phyloP scores from a whole-genome alignment of 2,329 filamentous ascomycete species.

The Claviceps capensis region DNA sequence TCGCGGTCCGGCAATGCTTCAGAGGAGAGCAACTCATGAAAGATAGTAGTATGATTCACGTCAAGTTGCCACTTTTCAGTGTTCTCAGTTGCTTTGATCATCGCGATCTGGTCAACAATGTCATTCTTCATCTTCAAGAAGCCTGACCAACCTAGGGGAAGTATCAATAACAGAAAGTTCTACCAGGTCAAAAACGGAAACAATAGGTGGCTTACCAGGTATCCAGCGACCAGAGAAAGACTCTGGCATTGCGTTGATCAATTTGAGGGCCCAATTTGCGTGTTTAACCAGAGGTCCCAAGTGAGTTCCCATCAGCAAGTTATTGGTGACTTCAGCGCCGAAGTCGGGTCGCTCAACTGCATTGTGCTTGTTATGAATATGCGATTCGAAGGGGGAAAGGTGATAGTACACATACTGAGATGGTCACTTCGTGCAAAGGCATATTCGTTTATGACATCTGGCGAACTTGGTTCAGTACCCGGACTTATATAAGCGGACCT shows the following conservation, averaged over 20 bases:
- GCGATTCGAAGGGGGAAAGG: neutral
- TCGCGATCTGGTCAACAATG: slow-evolving; percentile 21
- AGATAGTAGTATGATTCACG: slow-evolving; percentile 22
- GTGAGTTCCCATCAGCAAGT: slow-evolving; percentile 23
- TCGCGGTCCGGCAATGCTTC: slow-evolving; percentile 18
- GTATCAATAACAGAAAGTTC: slow-evolving; percentile 7
- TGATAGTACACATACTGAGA: slow-evolving; percentile 11
- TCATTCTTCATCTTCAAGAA: slow-evolving; percentile 26
- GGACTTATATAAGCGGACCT: neutral
- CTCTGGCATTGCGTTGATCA: slow-evolving; percentile 23
- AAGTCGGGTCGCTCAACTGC: slow-evolving; percentile 21
- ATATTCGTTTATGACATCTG: slow-evolving; percentile 27
- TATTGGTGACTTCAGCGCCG: slow-evolving; percentile 21
- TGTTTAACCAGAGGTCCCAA: slow-evolving; percentile 24
- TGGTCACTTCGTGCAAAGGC: slow-evolving; percentile 23
- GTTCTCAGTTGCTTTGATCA: slow-evolving; percentile 21
- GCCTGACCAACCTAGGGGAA: slow-evolving; percentile 19
- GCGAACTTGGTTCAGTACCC: neutral
- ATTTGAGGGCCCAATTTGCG: slow-evolving; percentile 20
- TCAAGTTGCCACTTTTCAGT: slow-evolving; percentile 21
- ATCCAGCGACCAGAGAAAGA: slow-evolving; percentile 21
- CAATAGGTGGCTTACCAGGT: slow-evolving; percentile 12
- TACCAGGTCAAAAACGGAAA: neutral
- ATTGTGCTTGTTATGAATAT: slow-evolving; percentile 1
- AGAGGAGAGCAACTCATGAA: slow-evolving; percentile 20